Evolutionary conservation across 495 filamentous ascomycete genomes (phyloP), one percentile per base, ranked within the genome.

Genomic region (Venustampulla echinocandica): DNA sequence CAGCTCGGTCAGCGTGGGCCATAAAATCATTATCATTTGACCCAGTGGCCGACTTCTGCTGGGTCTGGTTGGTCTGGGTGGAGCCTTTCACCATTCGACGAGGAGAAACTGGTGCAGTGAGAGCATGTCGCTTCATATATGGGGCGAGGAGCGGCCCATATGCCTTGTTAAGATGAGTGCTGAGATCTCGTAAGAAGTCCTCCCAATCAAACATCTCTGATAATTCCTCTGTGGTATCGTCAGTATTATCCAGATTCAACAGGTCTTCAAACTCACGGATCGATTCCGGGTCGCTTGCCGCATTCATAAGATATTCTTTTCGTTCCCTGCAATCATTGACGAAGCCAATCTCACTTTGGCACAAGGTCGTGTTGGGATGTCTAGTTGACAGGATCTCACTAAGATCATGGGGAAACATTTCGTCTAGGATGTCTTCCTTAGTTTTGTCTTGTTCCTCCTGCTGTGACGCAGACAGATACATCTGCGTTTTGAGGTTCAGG

Each of bases 401-500:
- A 50, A 92, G 67, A 34, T 81, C 72, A 4, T 69, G 64, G 0
- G 87, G 84, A 56, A 95, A 95, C 0, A 93, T 61, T 43, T 83
- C 74, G 24, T 83, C 80, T 9, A 95, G 58, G 3, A 87, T 69
- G 25, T 82, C 81, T 3, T 81, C 79, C 37, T 74, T 76, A 2
- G 76, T 70, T 15, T 74, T 75, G 30, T 85, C 76, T 15, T 76
- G 74, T 42, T 76, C 80, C 33, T 74, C 69, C 35, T 68, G 62
- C 14, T 66, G 58, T 55, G 87, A 72, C 2, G 84, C 78, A 2
- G 83, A 80, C 42, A 94, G 82, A 50, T 90, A 85, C 9, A 81
- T 79, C 49, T 93, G 86, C 1, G 89, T 94, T 61, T 95, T 95
- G 14, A 95, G 69, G 45, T 87, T 82, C 14, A 95, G 68, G 52